Conservation (phyloP, 225 moss, liverwort and hornwort genomes). For the Polytrichum commune region DNA sequence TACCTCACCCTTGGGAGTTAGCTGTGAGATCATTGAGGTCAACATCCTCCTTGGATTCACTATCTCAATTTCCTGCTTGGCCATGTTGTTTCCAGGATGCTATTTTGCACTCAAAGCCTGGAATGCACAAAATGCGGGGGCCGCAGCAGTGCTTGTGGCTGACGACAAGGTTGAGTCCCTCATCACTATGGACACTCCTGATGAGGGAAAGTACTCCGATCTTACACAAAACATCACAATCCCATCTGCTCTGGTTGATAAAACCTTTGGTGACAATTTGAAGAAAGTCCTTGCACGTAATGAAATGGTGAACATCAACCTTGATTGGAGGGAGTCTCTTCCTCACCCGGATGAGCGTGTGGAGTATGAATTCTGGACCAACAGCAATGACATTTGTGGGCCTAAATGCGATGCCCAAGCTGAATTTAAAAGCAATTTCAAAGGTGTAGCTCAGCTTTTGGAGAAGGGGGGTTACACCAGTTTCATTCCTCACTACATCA, state of each 20-base stretch:
- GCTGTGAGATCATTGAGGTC: no score
- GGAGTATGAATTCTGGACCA: conserved; percentile 83
- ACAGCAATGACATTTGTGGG: conserved; percentile 82
- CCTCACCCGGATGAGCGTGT: conserved; percentile 60
- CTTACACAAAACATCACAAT: conserved; percentile 59
- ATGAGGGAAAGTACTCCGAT: conserved; percentile 34
- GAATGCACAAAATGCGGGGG: conserved; percentile 53
- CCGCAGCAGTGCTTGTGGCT: conserved; percentile 52
- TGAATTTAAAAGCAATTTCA: conserved; percentile 64
- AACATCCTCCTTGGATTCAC: no score
- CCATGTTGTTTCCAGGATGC: conserved; percentile 22
- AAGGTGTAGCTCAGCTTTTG: conserved; percentile 67
- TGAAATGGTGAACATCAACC: conserved; percentile 64
- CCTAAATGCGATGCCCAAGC: conserved; percentile 65
- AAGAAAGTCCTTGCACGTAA: conserved; percentile 41
- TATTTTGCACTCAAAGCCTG: conserved; percentile 49
- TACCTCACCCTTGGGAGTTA: no score
- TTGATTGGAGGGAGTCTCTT: conserved; percentile 78
- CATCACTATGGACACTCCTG: conserved; percentile 51
- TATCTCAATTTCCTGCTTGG: no score
- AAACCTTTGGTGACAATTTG: conserved; percentile 53
- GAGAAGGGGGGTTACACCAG: conserved; percentile 78
- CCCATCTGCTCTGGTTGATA: conserved; percentile 70
- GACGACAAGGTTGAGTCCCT: conserved; percentile 42
- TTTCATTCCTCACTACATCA: conserved; percentile 81